Conservation (phyloP, 768 basidiomycete species). For the Kwoniella sp. region DNA sequence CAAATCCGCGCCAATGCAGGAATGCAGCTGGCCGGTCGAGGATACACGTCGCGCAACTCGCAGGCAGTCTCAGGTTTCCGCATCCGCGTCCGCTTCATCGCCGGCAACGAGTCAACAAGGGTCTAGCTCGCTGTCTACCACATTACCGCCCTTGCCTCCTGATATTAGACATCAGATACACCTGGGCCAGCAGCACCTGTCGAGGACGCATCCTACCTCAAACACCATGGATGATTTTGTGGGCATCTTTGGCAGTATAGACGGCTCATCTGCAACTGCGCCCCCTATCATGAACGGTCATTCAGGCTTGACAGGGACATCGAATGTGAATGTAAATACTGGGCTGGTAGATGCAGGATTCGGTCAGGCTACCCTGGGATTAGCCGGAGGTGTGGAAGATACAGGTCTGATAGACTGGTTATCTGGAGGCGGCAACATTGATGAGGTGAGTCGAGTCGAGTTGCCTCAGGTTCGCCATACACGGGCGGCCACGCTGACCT, state of each 20-base stretch:
- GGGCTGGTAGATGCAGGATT: background rate
- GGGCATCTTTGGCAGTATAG: constrained; percentile 17
- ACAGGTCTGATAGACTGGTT: constrained; percentile 20
- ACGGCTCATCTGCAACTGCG: background rate
- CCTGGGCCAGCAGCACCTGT: constrained; percentile 3
- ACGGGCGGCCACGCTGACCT: background rate
- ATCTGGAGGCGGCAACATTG: constrained; percentile 19
- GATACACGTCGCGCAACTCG: constrained; percentile 7
- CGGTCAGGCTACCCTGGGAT: background rate
- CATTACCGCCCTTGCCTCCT: background rate
- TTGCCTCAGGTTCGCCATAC: background rate
- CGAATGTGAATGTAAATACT: background rate
- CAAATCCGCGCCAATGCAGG: too few relatives aligned
- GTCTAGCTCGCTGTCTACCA: background rate
- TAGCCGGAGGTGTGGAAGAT: constrained; percentile 11
- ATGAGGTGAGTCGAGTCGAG: constrained; percentile 28
- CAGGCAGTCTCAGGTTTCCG: constrained; percentile 3
- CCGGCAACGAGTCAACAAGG: background rate
- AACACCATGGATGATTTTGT: constrained; percentile 23
- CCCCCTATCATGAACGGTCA: background rate
- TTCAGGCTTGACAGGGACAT: background rate
- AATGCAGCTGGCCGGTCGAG: constrained; percentile 17
- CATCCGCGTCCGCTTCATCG: constrained; percentile 1
- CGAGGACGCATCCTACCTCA: background rate
- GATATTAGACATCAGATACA: background rate